Conservation (phyloP, 106 monocot species). For the Gastrodia elata region DNA sequence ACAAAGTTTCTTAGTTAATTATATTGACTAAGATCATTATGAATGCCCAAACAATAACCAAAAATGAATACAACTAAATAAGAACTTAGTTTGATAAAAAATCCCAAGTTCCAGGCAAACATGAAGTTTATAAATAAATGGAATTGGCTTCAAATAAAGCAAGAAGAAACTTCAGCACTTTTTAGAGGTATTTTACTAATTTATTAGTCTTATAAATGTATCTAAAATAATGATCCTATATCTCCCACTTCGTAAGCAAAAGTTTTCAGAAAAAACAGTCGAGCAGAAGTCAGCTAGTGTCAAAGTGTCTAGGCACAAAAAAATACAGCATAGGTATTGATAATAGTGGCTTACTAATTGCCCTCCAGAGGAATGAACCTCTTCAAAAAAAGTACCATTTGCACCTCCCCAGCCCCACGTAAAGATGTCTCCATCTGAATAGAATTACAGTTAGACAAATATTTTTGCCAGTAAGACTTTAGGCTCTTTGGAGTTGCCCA, state of each 20-base stretch:
- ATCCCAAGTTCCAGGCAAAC: not conserved
- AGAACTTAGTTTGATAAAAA: not conserved
- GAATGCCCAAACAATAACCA: not conserved
- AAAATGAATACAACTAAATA: not conserved
- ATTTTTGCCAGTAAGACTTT: too few relatives aligned
- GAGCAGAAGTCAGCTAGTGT: too few relatives aligned
- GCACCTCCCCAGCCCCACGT: slow-evolving; percentile 99
- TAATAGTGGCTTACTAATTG: slow-evolving; percentile 66
- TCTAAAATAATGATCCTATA: not conserved
- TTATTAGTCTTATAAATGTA: too few relatives aligned
- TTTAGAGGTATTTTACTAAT: not conserved
- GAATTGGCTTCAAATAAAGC: not conserved
- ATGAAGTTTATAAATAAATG: not conserved
- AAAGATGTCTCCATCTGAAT: slow-evolving; percentile 63
- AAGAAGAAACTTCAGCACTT: not conserved
- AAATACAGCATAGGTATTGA: too few relatives aligned
- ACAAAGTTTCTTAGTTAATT: not conserved
- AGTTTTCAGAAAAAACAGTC: not conserved
- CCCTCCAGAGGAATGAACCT: slow-evolving; percentile 89
- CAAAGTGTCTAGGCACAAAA: too few relatives aligned
- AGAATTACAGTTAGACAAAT: not conserved
- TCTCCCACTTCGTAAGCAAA: not conserved
- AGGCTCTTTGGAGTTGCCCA: too few relatives aligned
- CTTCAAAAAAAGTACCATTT: slow-evolving; percentile 93
- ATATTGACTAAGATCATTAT: not conserved